Evolutionary conservation across 2,329 filamentous ascomycete genomes (phyloP).

Genomic region (Fonsecaea pugnacius): DNA sequence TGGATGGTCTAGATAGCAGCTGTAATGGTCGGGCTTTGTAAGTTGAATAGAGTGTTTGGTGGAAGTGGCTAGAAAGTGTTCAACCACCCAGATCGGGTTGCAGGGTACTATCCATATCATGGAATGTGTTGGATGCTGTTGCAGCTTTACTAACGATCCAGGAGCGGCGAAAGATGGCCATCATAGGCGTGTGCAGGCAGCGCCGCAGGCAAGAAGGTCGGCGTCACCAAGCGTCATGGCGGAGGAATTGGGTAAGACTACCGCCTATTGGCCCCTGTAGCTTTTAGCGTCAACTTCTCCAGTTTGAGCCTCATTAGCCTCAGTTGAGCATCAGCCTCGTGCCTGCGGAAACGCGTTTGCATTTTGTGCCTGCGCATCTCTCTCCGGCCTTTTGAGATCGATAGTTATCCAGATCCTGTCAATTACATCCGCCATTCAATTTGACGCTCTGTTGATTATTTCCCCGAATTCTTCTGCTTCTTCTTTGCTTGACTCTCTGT

Average conservation of each 20-base stretch:
- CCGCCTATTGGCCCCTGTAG: slow-evolving; percentile 25
- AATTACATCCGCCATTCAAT: background rate
- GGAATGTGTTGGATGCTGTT: background rate
- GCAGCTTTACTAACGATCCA: background rate
- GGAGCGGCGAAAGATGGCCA: slow-evolving; percentile 32
- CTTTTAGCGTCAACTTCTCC: background rate
- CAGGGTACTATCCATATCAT: background rate
- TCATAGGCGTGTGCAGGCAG: slow-evolving; percentile 7
- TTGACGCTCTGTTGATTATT: slow-evolving; percentile 14
- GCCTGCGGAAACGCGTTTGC: slow-evolving; percentile 27
- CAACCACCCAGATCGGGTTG: background rate
- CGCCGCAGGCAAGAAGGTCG: slow-evolving; percentile 15
- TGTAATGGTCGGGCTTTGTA: background rate
- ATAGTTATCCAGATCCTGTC: background rate
- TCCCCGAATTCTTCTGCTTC: slow-evolving; percentile 27
- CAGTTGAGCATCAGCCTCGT: background rate
- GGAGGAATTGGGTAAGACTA: slow-evolving; percentile 11
- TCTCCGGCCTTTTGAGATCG: background rate
- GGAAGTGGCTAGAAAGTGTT: background rate
- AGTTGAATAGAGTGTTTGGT: background rate
- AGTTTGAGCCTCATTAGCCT: slow-evolving; percentile 19
- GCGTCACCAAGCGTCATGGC: slow-evolving; percentile 28
- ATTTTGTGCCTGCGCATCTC: slow-evolving; percentile 27
- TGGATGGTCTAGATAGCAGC: background rate
- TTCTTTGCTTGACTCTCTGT: slow-evolving; percentile 45